Evolutionary conservation across 2,329 filamentous ascomycete species (phyloP).

Genomic region (Coniochaeta prunicola): DNA sequence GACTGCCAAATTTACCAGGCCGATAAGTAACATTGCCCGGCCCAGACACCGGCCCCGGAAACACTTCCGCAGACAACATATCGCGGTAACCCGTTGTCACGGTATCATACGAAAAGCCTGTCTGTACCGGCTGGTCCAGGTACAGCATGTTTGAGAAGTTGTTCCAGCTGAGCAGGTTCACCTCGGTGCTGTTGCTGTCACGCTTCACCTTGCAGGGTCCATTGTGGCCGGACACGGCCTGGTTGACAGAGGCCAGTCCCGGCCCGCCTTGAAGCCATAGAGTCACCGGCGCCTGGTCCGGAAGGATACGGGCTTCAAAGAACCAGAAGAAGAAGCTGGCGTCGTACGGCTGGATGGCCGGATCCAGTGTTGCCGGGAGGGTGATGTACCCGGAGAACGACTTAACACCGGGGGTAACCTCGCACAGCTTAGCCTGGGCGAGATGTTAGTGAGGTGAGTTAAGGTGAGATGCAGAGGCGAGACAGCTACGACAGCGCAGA

Average conservation of each 20-base stretch:
- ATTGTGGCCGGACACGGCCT: slow-evolving; percentile 31
- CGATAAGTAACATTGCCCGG: slow-evolving; percentile 5
- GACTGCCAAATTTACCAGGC: slow-evolving; percentile 30
- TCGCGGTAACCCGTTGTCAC: slow-evolving; percentile 13
- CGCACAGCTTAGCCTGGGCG: slow-evolving; percentile 38
- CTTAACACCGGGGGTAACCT: slow-evolving; percentile 47
- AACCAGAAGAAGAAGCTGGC: slow-evolving; percentile 64
- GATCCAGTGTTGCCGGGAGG: slow-evolving; percentile 24
- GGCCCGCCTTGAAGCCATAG: slow-evolving; percentile 33
- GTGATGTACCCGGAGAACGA: slow-evolving; percentile 53
- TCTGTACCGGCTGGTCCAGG: slow-evolving; percentile 47
- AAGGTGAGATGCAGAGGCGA: background rate
- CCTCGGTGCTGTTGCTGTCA: slow-evolving; percentile 36
- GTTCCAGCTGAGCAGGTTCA: slow-evolving; percentile 53
- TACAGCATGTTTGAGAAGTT: slow-evolving; percentile 56
- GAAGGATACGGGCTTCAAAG: slow-evolving; percentile 41
- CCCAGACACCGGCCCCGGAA: background rate
- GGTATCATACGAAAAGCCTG: slow-evolving; percentile 18
- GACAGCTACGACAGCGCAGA: background rate
- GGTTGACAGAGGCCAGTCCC: slow-evolving; percentile 33
- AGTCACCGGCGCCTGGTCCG: slow-evolving; percentile 21
- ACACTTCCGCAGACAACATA: slow-evolving; percentile 6
- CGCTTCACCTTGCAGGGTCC: slow-evolving; percentile 39
- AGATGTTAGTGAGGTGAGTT: background rate
- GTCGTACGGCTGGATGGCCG: slow-evolving; percentile 33